phyloP scores from a whole-genome alignment of 2,329 filamentous ascomycete genomes.

The Talaromyces sp. region DNA sequence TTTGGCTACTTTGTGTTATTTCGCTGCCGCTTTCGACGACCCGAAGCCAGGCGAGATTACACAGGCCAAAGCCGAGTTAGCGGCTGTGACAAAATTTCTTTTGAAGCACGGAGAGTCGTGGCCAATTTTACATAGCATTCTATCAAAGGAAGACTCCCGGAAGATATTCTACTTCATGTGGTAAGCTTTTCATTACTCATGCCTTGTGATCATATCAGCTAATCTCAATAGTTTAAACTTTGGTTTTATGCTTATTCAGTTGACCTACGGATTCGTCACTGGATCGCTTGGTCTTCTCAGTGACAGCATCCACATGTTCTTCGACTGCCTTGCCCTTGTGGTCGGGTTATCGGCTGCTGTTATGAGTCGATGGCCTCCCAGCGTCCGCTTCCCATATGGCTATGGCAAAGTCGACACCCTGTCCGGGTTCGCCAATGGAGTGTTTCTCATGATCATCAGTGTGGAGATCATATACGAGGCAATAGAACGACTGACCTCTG shows the following conservation, averaged over 20 bases:
- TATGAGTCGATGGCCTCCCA: conserved; percentile 94
- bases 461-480: conserved; percentile 95
- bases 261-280: conserved; percentile 88
- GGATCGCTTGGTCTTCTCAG: conserved; percentile 92
- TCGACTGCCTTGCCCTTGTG: conserved; percentile 87
- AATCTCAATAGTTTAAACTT: conserved; percentile 69
- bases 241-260: conserved; percentile 87
- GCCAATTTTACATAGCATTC: conserved; percentile 76
- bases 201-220: conserved; percentile 15
- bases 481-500: conserved; percentile 77
- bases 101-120: conserved; percentile 64
- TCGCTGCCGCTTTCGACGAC: conserved; percentile 31
- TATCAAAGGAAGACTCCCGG: conserved; percentile 86
- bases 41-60: conserved; percentile 27
- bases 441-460: conserved; percentile 92
- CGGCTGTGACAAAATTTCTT: conserved; percentile 65
- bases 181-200: conserved; percentile 47
- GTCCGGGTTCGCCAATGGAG: conserved; percentile 92
- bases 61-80: conserved; percentile 47
- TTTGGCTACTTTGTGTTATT: conserved; percentile 27
- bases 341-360: conserved; percentile 89
- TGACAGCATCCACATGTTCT: conserved; percentile 99
- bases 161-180: conserved; percentile 96
- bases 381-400: conserved; percentile 82
- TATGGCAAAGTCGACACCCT: conserved; percentile 96